A percentile compares a stretch with the other conserved stretches of the same genome.
Conservation (phyloP, 371 early-diverging fungal genomes). For the Batrachochytrium dendrobatidis region DNA sequence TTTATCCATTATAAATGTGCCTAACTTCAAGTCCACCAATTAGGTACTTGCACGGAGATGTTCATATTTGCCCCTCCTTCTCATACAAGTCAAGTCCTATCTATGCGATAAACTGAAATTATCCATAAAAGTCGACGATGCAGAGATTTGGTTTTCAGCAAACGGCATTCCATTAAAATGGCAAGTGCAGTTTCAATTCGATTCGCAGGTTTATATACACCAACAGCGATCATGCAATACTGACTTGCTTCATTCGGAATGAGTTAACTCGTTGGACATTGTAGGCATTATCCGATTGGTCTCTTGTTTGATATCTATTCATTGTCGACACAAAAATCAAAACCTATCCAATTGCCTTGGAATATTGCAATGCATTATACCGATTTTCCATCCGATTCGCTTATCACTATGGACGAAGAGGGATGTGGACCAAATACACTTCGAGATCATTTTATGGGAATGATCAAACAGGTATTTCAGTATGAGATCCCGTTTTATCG, state of each 20-base stretch:
- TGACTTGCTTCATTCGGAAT: background rate
- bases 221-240: too few relatives aligned
- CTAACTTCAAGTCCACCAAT: too few relatives aligned
- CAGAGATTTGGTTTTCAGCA: conserved; percentile 58
- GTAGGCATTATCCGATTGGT: conserved; percentile 71
- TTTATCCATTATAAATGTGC: too few relatives aligned
- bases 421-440: conserved; percentile 25
- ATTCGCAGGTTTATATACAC: too few relatives aligned
- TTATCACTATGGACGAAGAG: conserved; percentile 3
- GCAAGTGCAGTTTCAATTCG: conserved; percentile 29
- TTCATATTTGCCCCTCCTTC: too few relatives aligned
- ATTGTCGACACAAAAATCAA: background rate
- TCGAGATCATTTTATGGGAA: conserved; percentile 69
- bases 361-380: background rate
- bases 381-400: background rate
- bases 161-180: conserved; percentile 60
- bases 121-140: conserved; percentile 37
- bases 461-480: conserved; percentile 65
- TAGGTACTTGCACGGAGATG: too few relatives aligned
- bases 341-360: background rate
- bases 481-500: too few relatives aligned
- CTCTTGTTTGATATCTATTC: conserved; percentile 55
- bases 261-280: background rate
- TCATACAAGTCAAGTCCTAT: too few relatives aligned
- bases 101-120: too few relatives aligned